Evolutionary conservation across 495 filamentous ascomycete genomes (phyloP), one percentile per base, ranked within the genome.

Genomic region (Cercophora samala): DNA sequence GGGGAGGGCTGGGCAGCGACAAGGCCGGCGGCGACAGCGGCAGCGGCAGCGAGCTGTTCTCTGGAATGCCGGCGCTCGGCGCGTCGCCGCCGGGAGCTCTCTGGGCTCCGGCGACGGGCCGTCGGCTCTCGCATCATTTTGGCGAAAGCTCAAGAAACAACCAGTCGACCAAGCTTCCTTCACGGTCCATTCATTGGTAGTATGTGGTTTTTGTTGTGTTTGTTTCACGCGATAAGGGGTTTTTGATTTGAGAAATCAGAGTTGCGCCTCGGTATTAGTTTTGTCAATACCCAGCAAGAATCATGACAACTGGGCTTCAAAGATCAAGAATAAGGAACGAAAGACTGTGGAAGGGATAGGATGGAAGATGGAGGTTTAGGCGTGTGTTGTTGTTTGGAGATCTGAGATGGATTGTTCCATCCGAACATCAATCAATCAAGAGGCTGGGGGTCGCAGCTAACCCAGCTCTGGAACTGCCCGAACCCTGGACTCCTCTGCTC

Each of bases 31-130:
- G 69, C 66, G 68, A 72, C 75, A 51, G 74, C 70, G 62, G 77
- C 74, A 68, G 74, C 76, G 65, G 76, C 73, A 61, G 76, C 74
- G 62, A 81, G 77, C 66, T 80, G 78, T 60, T 81, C 81, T 77
- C 77, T 76, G 63, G 81, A 82, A 69, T 77, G 72, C 65, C 80
- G 75, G 62, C 78, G 76, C 63, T 78, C 75, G 76, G 77, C 79
- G 77, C 80, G 80, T 78, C 81, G 77, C 67, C 80, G 80, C 65
- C 79, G 76, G 73, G 79, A 76, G 74, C 79, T 78, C 70, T 83
- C 80, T 55, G 77, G 81, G 74, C 80, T 82, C 79, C 80, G 77
- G 70, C 76, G 80, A 74, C 80, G 80, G 37, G 37, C 37, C 15
- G 37, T 46, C 77, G 75, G 74, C 69, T 81, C 78, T 67, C 76